Percentiles rank a stretch among this genome's conserved stretches.
Conservation (phyloP, 1,284 basidiomycete species). For the Naganishia sp. region DNA sequence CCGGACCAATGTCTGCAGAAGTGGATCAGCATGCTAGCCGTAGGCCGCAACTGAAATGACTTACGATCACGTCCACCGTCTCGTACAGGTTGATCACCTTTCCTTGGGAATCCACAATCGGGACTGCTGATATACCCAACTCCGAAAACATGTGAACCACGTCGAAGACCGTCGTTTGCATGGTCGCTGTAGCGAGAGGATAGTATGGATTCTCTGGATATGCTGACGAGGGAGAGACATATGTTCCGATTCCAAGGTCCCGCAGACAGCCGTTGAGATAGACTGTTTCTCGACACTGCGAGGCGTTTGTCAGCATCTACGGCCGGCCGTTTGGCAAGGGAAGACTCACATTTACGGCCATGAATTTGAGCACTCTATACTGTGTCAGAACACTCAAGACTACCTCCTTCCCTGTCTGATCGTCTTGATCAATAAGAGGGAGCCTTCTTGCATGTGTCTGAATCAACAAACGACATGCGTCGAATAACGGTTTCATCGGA, state of each 20-base stretch:
- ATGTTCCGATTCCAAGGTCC: conserved; percentile 90
- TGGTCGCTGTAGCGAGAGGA: conserved; percentile 88
- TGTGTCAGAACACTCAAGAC: conserved; percentile 96
- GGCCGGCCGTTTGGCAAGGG: conserved; percentile 20
- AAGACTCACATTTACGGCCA: conserved; percentile 87
- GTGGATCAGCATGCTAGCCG: conserved; percentile 12
- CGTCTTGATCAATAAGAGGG: conserved; percentile 89
- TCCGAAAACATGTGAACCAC: conserved; percentile 99
- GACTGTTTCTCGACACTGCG: conserved; percentile 47
- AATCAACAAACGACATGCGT: conserved; percentile 86
- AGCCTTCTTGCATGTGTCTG: conserved; percentile 93
- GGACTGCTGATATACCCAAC: conserved; percentile 92
- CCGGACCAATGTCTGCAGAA: conserved; percentile 82
- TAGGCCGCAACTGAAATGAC: conserved; percentile 48
- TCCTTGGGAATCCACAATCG: conserved; percentile 90
- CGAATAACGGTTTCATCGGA: conserved; percentile 82
- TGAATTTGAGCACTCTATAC: conserved; percentile 97
- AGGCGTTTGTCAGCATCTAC: background rate
- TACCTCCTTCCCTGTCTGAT: conserved; percentile 91
- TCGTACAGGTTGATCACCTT: conserved; percentile 97
- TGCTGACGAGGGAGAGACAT: conserved; percentile 59
- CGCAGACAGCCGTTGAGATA: conserved; percentile 63
- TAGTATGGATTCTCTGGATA: conserved; percentile 67
- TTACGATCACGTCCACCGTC: conserved; percentile 96
- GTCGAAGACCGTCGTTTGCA: conserved; percentile 92